These are phyloP conservation scores for Diaporthe citrichinensis DNA, from an alignment of 2,329 filamentous ascomycete species.

Conservation along the genomic window DNA sequence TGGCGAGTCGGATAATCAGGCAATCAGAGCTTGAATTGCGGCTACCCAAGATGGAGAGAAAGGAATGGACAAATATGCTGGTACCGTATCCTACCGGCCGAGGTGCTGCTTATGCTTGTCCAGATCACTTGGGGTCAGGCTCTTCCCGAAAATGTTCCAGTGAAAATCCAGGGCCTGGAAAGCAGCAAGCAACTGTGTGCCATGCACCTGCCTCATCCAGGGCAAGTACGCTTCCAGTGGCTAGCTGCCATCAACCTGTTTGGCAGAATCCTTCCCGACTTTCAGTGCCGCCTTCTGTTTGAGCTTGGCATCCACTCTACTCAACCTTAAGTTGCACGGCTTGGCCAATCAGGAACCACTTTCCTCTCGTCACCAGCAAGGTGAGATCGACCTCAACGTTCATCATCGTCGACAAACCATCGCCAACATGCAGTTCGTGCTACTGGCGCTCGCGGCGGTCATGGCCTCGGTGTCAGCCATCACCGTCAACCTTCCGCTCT, in stretches of 20 bases:
- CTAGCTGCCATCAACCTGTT: too few species aligned
- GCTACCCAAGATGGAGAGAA: too few species aligned
- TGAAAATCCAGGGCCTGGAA: too few species aligned
- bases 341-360: not conserved
- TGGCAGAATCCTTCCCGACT: not conserved
- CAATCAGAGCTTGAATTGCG: too few species aligned
- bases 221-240: not conserved
- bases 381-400: not conserved
- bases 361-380: not conserved
- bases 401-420: not conserved
- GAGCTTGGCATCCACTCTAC: not conserved
- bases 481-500: slow-evolving; percentile 28
- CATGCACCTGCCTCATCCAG: not conserved
- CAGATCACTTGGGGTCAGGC: not conserved
- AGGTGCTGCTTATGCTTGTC: not conserved
- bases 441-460: not conserved
- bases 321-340: not conserved
- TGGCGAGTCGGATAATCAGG: too few species aligned
- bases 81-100: too few species aligned
- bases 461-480: slow-evolving; percentile 19
- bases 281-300: not conserved
- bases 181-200: too few species aligned
- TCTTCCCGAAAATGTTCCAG: not conserved
- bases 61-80: too few species aligned
- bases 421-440: not conserved